A percentile compares a stretch with the other conserved stretches of the same genome.
These are phyloP conservation scores for Salicornia ramosissima DNA, from an alignment of 148 eudicot species.

Conservation along the genomic window DNA sequence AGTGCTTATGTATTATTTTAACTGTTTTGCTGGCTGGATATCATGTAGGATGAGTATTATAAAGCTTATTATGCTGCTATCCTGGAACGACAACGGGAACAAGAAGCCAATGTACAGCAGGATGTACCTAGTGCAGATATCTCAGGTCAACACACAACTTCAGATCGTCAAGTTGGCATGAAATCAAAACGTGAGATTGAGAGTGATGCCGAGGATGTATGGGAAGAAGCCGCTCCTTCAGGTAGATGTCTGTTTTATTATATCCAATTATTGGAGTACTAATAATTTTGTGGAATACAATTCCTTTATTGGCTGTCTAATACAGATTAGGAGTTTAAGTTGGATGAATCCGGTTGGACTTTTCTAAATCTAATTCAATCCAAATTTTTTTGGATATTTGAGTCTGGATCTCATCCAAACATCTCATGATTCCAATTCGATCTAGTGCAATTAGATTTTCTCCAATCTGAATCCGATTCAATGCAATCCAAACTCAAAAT, in stretches of 20 bases:
- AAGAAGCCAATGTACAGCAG: constrained; percentile 41
- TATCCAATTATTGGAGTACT: background rate
- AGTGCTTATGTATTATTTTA: background rate
- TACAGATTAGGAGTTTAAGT: too few relatives aligned
- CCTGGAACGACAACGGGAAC: constrained; percentile 58
- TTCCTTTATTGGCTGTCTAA: background rate
- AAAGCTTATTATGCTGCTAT: constrained; percentile 94
- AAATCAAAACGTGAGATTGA: constrained; percentile 59
- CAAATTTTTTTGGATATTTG: too few relatives aligned
- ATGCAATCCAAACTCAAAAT: too few relatives aligned
- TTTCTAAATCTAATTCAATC: too few relatives aligned
- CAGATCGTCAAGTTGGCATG: constrained; percentile 64
- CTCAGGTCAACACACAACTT: constrained; percentile 28
- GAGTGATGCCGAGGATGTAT: constrained; percentile 54
- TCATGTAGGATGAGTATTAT: constrained; percentile 63
- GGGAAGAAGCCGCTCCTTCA: constrained; percentile 75
- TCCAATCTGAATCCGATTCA: too few relatives aligned
- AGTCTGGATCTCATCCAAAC: too few relatives aligned
- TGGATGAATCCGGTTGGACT: too few relatives aligned
- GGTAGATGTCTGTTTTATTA: constrained; percentile 34
- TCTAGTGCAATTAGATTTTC: too few relatives aligned
- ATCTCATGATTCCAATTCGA: too few relatives aligned
- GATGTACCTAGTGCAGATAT: constrained; percentile 28
- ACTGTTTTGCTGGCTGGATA: background rate
- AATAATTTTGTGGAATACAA: background rate